Conservation (phyloP, 805 yeast species). For the Kazachstania psychrophila region DNA sequence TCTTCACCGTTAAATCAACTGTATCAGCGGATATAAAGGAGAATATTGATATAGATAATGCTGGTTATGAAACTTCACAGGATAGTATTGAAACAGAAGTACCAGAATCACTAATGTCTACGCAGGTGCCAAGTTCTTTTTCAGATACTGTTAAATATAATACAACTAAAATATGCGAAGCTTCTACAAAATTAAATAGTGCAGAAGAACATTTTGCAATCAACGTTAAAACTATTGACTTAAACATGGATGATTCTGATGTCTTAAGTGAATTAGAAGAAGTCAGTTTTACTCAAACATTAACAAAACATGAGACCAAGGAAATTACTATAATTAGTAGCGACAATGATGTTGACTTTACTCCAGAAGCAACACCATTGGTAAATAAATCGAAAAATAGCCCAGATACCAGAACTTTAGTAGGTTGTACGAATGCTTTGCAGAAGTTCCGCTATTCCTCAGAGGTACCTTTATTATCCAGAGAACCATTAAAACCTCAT, state of each 20-base stretch:
- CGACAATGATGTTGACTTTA: too few species aligned
- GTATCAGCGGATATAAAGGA: too few species aligned
- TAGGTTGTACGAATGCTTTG: conserved; percentile 4
- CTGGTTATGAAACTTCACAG: not conserved
- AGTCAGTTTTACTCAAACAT: not conserved
- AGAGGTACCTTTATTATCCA: not conserved
- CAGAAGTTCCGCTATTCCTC: conserved; percentile 10
- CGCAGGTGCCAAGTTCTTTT: conserved; percentile 20
- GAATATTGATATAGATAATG: not conserved
- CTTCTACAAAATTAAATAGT: not conserved
- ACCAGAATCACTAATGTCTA: conserved; percentile 22
- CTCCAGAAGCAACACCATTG: too few species aligned
- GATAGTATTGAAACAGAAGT: conserved; percentile 20
- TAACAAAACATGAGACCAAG: too few species aligned
- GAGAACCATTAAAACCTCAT: not conserved
- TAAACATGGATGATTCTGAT: conserved; percentile 2
- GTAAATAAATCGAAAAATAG: too few species aligned
- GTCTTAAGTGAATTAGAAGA: conserved; percentile 3
- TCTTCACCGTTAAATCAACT: too few species aligned
- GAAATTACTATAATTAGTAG: too few species aligned
- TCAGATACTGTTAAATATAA: too few species aligned
- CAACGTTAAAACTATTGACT: too few species aligned
- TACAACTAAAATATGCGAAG: not conserved
- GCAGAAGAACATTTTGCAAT: too few species aligned
- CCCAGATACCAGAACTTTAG: not conserved